Conservation (phyloP, 192 early-diverging fungal species). For the Coemansia sp. region DNA sequence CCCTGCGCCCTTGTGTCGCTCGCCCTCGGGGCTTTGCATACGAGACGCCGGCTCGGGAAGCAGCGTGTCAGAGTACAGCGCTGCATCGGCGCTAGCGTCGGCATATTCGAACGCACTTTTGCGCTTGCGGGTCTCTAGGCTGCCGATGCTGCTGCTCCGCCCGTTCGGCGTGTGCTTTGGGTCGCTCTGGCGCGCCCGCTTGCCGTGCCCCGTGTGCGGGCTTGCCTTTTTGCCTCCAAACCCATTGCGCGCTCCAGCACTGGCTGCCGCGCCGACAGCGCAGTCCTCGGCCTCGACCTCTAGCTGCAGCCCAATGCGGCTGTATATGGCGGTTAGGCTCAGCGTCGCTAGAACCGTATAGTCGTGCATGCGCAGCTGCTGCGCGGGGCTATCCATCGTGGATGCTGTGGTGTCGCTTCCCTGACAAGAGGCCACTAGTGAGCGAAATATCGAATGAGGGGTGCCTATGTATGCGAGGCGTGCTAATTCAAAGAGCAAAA, state of each 20-base stretch:
- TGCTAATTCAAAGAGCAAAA: too few relatives aligned
- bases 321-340: slow-evolving; percentile 33
- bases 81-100: neutral
- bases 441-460: neutral
- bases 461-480: too few relatives aligned
- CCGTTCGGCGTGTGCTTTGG: neutral
- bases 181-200: too few relatives aligned
- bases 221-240: slow-evolving; percentile 5
- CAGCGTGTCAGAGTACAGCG: neutral
- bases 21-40: slow-evolving; percentile 23
- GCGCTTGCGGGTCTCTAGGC: slow-evolving; percentile 9
- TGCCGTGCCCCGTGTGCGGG: slow-evolving; percentile 5
- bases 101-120: slow-evolving; percentile 15
- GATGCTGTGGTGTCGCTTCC: too few relatives aligned
- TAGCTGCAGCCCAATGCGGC: slow-evolving; percentile 19
- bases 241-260: too few relatives aligned
- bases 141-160: neutral
- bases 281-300: slow-evolving; percentile 24
- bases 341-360: slow-evolving; percentile 42
- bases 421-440: neutral
- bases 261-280: too few relatives aligned
- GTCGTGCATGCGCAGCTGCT: slow-evolving; percentile 37
- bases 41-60: slow-evolving; percentile 1
- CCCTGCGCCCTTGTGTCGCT: too few relatives aligned
- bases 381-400: slow-evolving; percentile 27